Base-by-base conservation (phyloP, 1,139 yeast species). In the Pichiaceae sp. region DNA sequence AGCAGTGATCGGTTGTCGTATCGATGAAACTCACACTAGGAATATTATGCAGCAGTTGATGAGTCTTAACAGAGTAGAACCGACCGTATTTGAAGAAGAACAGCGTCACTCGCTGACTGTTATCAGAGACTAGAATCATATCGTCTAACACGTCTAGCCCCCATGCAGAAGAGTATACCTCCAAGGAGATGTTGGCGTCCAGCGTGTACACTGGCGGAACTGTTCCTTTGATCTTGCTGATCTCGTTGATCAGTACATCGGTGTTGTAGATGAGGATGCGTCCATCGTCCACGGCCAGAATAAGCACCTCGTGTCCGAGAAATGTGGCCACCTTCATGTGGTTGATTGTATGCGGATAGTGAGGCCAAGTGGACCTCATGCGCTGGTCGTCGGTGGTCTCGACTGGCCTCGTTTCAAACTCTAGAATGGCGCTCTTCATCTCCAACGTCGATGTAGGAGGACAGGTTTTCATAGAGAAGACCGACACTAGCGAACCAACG, bases 261-360 rank as follows among this genome's bases (percentile, higher is more conserved):
- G 64, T 47, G 26, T 56, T 53, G 64, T 72, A 77, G 0, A 78
- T 48, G 41, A 69, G 45, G 1, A 74, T 57, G 15, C 70, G 53
- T 0, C 85, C 84, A 54, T 75, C 78, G 50, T 80, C 87, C 21
- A 64, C 48, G 29, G 80, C 74, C 2, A 65, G 66, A 0, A 62
- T 68, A 12, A 79, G 44, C 0, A 68, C 64, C 24, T 64, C 67
- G 18, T 48, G 44, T 0, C 59, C 64, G 3, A 48, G 44, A 29
- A 54, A 46, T 1, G 47, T 35, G 7, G 59, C 64, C 1, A 72
- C 39, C 31, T 56, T 58, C 36, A 69, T 33, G 44, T 53, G 68
- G 45, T 79, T 80, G 33, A 78, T 65, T 0, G 76, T 66, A 48
- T 77, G 83, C 0, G 85, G 84, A 35, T 57, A 63, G 41, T 59